A percentile compares a stretch with the other conserved stretches of the same genome.
Conservation (phyloP, 768 basidiomycete genomes). For the Tricholomella constricta region DNA sequence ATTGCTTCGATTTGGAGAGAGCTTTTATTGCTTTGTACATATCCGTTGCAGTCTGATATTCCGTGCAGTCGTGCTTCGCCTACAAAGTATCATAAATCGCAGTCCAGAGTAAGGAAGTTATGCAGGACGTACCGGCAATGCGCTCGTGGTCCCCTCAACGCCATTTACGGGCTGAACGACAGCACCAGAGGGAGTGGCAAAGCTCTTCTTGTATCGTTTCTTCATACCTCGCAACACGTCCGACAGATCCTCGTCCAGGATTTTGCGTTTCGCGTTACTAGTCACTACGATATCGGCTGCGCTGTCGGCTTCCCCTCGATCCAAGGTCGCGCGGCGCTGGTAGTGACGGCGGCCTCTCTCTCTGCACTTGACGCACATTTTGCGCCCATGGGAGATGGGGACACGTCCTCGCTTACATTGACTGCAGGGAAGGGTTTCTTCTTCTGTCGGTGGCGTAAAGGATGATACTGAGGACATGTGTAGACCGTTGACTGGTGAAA, state of each 20-base stretch:
- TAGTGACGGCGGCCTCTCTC: background rate
- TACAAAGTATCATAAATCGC: background rate
- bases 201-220: conserved; percentile 13
- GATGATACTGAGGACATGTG: background rate
- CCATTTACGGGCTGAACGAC: too few species aligned
- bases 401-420: conserved; percentile 1
- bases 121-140: background rate
- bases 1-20: conserved; percentile 3
- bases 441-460: background rate
- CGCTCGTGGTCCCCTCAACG: too few species aligned
- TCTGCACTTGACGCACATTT: conserved; percentile 3
- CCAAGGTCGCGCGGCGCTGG: background rate
- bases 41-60: conserved; percentile 32
- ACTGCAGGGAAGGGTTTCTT: background rate
- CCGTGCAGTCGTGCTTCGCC: conserved; percentile 3
- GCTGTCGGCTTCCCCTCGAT: too few species aligned
- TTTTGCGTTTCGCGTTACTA: background rate
- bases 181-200: background rate
- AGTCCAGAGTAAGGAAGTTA: background rate
- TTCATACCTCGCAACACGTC: conserved; percentile 22
- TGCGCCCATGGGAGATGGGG: background rate
- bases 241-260: conserved; percentile 5
- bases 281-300: too few species aligned
- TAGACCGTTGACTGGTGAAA: too few species aligned
- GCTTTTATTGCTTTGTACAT: conserved; percentile 28